phyloP scores from a whole-genome alignment of 129 eudicot species.

The Dittrichia graveolens region DNA sequence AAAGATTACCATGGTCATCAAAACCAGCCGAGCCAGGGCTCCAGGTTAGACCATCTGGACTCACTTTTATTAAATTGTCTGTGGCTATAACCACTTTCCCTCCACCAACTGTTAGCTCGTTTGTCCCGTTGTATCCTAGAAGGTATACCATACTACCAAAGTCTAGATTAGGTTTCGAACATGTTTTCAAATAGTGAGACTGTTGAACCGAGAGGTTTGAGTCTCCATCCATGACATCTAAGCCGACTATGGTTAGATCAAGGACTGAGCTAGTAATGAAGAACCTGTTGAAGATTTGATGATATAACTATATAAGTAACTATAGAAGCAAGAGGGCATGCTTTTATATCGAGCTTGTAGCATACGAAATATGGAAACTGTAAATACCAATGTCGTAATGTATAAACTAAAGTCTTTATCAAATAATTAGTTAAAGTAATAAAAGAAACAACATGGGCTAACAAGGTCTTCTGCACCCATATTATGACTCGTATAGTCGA shows the following conservation, averaged over 20 bases:
- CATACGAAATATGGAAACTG: not conserved
- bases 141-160: constrained; percentile 80
- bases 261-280: constrained; percentile 92
- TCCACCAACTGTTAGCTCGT: constrained; percentile 74
- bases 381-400: not conserved
- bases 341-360: not conserved
- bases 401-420: no score
- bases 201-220: constrained; percentile 51
- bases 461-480: not conserved
- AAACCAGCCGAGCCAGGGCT: constrained; percentile 95
- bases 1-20: constrained; percentile 78
- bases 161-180: constrained; percentile 72
- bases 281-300: constrained; percentile 53
- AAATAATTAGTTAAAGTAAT: no score
- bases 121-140: constrained; percentile 63
- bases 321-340: not conserved
- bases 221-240: constrained; percentile 73
- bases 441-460: not conserved
- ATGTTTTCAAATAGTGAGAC: constrained; percentile 70
- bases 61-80: constrained; percentile 85
- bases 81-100: constrained; percentile 96
- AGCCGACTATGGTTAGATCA: constrained; percentile 88
- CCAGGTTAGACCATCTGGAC: constrained; percentile 70
- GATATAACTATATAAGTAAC: constrained; percentile 22
- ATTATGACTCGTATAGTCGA: not conserved